phyloP scores from a whole-genome alignment of 345 rosid species.

The Garcia nutans region DNA sequence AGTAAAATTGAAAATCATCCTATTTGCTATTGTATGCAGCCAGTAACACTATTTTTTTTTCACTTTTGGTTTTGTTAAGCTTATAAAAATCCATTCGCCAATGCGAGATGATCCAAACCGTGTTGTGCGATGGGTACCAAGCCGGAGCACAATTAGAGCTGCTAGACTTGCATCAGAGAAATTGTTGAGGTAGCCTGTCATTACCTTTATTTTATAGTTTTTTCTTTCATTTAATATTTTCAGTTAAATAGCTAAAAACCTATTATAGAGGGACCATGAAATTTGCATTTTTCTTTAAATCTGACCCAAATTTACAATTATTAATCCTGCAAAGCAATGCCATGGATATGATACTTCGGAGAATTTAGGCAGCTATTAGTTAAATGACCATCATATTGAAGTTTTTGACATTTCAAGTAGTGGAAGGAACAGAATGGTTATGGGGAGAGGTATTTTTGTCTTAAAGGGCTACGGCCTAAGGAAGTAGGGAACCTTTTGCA shows the following conservation, averaged over 20 bases:
- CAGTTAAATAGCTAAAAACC: not conserved
- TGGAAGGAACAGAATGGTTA: not conserved
- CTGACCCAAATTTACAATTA: not conserved
- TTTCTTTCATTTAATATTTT: not conserved
- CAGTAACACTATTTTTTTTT: conserved; percentile 1
- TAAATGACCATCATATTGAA: not conserved
- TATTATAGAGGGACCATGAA: not conserved
- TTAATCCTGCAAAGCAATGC: not conserved
- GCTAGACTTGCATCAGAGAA: conserved; percentile 88
- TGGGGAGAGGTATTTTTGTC: too few species aligned
- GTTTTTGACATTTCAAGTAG: not conserved
- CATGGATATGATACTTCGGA: not conserved
- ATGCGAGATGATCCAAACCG: conserved; percentile 78
- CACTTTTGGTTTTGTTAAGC: conserved; percentile 44
- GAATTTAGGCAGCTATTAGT: not conserved
- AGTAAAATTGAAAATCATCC: not conserved
- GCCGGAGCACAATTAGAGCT: conserved; percentile 52
- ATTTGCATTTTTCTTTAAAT: not conserved
- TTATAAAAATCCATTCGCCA: conserved; percentile 93
- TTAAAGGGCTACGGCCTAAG: too few species aligned
- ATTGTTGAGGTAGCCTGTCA: conserved; percentile 57
- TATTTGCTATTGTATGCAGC: not conserved
- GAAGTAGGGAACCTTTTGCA: too few species aligned
- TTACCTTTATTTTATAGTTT: not conserved
- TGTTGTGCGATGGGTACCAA: conserved; percentile 71